Evolutionary conservation across 768 basidiomycete genomes (phyloP).

Genomic region (Mrakia blollopis): DNA sequence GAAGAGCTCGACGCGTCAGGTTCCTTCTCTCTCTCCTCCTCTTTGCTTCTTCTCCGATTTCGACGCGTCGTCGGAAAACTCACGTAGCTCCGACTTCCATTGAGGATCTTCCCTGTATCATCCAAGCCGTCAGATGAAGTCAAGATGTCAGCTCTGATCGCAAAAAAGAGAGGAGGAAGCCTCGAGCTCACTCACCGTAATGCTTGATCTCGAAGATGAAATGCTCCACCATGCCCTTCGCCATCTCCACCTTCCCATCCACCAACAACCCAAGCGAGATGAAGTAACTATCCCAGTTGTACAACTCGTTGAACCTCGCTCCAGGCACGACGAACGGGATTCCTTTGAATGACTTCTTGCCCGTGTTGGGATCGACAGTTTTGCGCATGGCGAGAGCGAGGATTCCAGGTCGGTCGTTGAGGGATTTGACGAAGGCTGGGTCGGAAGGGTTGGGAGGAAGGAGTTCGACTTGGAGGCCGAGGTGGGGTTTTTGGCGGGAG

Average conservation of each 20-base stretch:
- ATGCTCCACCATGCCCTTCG: slow-evolving; percentile 96
- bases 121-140: not conserved
- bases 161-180: not conserved
- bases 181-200: slow-evolving; percentile 49
- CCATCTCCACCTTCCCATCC: slow-evolving; percentile 88
- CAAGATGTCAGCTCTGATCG: not conserved
- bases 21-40: not conserved
- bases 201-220: slow-evolving; percentile 99
- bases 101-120: slow-evolving; percentile 57
- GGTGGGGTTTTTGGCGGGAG: slow-evolving; percentile 82
- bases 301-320: slow-evolving; percentile 45
- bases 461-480: slow-evolving; percentile 87
- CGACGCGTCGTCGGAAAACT: slow-evolving; percentile 28
- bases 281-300: slow-evolving; percentile 59
- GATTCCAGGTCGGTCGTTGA: slow-evolving; percentile 91
- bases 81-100: slow-evolving; percentile 77
- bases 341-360: slow-evolving; percentile 71
- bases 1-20: slow-evolving; percentile 8
- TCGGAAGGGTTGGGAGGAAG: slow-evolving; percentile 83
- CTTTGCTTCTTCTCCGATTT: not conserved
- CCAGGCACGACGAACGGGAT: slow-evolving; percentile 97
- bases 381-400: slow-evolving; percentile 94
- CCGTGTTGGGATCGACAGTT: slow-evolving; percentile 69
- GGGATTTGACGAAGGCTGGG: slow-evolving; percentile 77
- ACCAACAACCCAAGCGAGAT: slow-evolving; percentile 88